Evolutionary conservation across 352 stramenopile genomes (phyloP), one percentile per base, ranked within the genome.

Genomic region (Elongisporangium undulatum): DNA sequence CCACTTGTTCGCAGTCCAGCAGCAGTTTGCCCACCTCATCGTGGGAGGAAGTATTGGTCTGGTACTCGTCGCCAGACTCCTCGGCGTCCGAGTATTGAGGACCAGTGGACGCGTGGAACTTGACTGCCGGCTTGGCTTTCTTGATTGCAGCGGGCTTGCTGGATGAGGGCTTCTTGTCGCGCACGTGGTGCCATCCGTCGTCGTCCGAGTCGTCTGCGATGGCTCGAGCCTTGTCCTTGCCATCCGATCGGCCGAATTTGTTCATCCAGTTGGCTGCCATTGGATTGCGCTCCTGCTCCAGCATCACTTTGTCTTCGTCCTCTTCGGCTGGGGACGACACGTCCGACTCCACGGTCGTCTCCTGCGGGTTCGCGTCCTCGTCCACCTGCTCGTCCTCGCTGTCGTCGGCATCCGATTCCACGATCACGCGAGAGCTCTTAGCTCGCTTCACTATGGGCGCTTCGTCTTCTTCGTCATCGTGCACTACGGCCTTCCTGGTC

Each of bases 11-110:
- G 57, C 83, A 92, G 39, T 90, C 79, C 51, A 72, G 63, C 53
- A 92, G 59, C 26, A 92, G 34, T 52, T 89, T 71, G 4, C 80
- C 79, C 19, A 92, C 79, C 60, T 92, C 80, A 60, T 88, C 83
- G 61, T 91, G 81, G 4, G 81, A 78, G 21, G 78, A 71, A 61
- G 68, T 67, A 29, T 26, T 26, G 23, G 34, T 4, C 20, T 81
- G 72, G 55, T 89, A 74, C 16, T 75, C 76, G 63, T 75, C 58
- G 22, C 58, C 72, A 34, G 68, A 63, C 20, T 68, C 59, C 16
- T 68, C 61, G 15, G 34, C 55, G 12, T 61, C 61, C 24, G 29
- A 21, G 54, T 51, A 23, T 67, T 49, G 49, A 57, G 48, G 13
- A 3, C 52, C 22, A 67, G 56, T 24, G n/a, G 59, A 16, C 51